A percentile compares a stretch with the other conserved stretches of the same genome.
Evolutionary conservation across 2,329 filamentous ascomycete species (phyloP).

Genomic region (Nigrospora oryzae): DNA sequence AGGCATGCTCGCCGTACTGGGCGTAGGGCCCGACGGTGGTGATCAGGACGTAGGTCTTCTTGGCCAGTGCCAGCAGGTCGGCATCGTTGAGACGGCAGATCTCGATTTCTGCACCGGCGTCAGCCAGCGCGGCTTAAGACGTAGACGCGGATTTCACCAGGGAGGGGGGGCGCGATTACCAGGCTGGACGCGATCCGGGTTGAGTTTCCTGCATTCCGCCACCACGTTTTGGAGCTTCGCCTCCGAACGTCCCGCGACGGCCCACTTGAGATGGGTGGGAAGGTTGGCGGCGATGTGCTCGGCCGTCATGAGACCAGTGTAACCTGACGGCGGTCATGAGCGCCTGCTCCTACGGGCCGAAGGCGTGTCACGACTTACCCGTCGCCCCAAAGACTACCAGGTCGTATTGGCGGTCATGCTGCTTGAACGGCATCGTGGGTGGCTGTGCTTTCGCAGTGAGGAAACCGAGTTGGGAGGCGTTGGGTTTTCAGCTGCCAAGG

Average conservation of each 20-base stretch:
- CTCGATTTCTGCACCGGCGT: slow-evolving; percentile 36
- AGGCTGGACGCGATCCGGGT: slow-evolving; percentile 62
- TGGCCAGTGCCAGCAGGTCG: slow-evolving; percentile 38
- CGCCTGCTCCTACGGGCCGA: not conserved
- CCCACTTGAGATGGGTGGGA: slow-evolving; percentile 20
- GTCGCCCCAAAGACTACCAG: slow-evolving; percentile 50
- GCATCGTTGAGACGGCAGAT: slow-evolving; percentile 35
- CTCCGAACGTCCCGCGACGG: slow-evolving; percentile 21
- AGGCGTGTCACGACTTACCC: slow-evolving; percentile 27
- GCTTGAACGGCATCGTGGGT: not conserved
- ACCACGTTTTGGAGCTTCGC: slow-evolving; percentile 59
- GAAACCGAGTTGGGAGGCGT: too few relatives aligned
- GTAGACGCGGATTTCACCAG: not conserved
- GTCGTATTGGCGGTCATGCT: slow-evolving; percentile 43
- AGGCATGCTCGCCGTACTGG: slow-evolving; percentile 46
- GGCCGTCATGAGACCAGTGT: slow-evolving; percentile 20
- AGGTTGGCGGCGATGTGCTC: slow-evolving; percentile 20
- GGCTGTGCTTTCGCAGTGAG: too few relatives aligned
- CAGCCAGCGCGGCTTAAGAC: not conserved
- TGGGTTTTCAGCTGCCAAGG: too few relatives aligned
- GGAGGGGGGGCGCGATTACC: slow-evolving; percentile 38
- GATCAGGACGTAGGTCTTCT: slow-evolving; percentile 48
- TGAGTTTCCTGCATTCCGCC: slow-evolving; percentile 55
- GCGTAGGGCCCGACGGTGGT: slow-evolving; percentile 53
- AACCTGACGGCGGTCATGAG: slow-evolving; percentile 10